Evolutionary conservation across 1,284 basidiomycete genomes (phyloP).

Genomic region (Moesziomyces parantarcticus): DNA sequence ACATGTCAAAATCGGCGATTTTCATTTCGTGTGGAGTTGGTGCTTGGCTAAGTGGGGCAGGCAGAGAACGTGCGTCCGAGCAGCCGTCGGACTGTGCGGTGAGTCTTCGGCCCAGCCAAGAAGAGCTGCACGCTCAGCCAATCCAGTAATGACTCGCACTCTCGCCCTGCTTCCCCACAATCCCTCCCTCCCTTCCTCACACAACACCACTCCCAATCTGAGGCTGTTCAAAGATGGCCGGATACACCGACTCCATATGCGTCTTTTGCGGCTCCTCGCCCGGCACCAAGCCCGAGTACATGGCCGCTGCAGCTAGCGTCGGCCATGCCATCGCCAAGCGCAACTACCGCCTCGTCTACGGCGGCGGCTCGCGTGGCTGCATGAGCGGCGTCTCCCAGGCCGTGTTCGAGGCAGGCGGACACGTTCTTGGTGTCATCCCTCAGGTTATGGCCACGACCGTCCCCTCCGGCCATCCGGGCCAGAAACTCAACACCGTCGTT

Average conservation of each 20-base stretch:
- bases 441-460: constrained; percentile 74
- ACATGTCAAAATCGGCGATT: too few relatives aligned
- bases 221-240: constrained; percentile 15
- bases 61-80: too few relatives aligned
- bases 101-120: too few relatives aligned
- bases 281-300: constrained; percentile 57
- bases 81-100: too few relatives aligned
- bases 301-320: constrained; percentile 72
- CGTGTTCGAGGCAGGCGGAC: constrained; percentile 76
- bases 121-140: constrained; percentile 12
- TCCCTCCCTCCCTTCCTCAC: not conserved
- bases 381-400: constrained; percentile 86
- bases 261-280: constrained; percentile 67
- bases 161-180: not conserved
- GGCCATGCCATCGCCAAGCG: constrained; percentile 78
- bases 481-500: constrained; percentile 23
- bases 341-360: constrained; percentile 82
- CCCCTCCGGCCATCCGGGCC: constrained; percentile 50
- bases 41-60: constrained; percentile 8
- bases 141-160: not conserved
- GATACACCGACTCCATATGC: constrained; percentile 56
- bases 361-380: constrained; percentile 82
- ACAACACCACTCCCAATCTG: not conserved
- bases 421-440: constrained; percentile 84
- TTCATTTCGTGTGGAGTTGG: constrained; percentile 2